Evolutionary conservation across 345 rosid species (phyloP), one percentile per base, ranked within the genome.

Genomic region (Ceriops tagal): DNA sequence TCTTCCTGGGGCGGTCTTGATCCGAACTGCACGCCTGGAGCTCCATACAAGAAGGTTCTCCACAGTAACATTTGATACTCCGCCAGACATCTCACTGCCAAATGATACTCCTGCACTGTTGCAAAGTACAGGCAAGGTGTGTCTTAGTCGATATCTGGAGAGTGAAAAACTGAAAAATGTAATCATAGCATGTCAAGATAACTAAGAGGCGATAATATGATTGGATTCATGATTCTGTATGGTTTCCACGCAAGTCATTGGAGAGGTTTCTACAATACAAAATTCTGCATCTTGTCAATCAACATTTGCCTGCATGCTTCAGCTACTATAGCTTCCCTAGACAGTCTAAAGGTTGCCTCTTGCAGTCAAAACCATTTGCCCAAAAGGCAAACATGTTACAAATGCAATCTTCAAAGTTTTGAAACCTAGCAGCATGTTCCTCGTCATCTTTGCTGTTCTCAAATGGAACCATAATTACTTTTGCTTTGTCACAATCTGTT

Each of bases 31-130:
- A 57, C 95, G 95, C 67, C 98, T 73, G 3, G 97, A 93, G 81
- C 83, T 87, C 98, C 98, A 91, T 1, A 93, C 86, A 16, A 84
- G 84, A 74, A 93, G 58, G 76, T 92, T 93, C 72, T 93, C 92
- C 51, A 89, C 81, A 0, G 93, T 93, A 65, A 92, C 84, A 63
- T 89, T 87, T 22, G 92, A 89, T 57, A 93, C 97, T 30, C 99
- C 97, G 49, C 99, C 97, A 26, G 92, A 93, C 96, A 93, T 93
- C 86, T 92, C 99, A 69, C 99, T 92, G 78, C 96, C 97, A 62
- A 91, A 91, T 35, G 96, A 93, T 69, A 93, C 56, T 21, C 99
- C 99, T n/a, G 97, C 98, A 67, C 97, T 93, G 96, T 81, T 64
- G 35, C 76, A 75, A 31, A 65, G 58, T 72, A 64, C 75, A 61